Conservation (phyloP, 202 grass and related monocot species). For the Setaria viridis region DNA sequence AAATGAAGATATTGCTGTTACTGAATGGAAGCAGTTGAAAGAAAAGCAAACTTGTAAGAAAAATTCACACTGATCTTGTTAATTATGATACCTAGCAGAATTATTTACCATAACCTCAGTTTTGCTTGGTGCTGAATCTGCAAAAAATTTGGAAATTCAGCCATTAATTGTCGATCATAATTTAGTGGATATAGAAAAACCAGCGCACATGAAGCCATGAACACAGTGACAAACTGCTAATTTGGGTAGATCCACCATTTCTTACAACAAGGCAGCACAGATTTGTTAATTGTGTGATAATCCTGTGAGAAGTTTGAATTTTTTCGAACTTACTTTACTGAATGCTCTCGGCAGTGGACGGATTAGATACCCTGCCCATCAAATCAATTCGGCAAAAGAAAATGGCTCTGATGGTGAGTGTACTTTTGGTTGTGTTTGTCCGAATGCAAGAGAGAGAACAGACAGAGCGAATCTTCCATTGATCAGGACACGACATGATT, state of each 20-base stretch:
- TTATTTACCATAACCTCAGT: conserved; percentile 25
- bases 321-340: conserved; percentile 25
- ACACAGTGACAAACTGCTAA: not conserved
- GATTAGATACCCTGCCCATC: conserved; percentile 44
- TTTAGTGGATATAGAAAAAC: not conserved
- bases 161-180: not conserved
- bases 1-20: conserved; percentile 42
- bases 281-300: conserved; percentile 34
- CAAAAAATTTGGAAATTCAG: conserved; percentile 16
- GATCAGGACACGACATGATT: conserved; percentile 43
- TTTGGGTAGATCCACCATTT: conserved; percentile 36
- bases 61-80: conserved; percentile 41
- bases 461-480: conserved; percentile 57
- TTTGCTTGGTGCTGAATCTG: not conserved
- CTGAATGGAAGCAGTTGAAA: conserved; percentile 40
- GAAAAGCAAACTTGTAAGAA: conserved; percentile 29
- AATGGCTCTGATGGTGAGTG: conserved; percentile 41
- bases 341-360: conserved; percentile 24
- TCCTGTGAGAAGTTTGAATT: conserved; percentile 34
- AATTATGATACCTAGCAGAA: conserved; percentile 43
- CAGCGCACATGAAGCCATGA: conserved; percentile 10
- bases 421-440: conserved; percentile 44
- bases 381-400: conserved; percentile 47
- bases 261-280: not conserved
- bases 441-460: conserved; percentile 35